Evolutionary conservation across 2,329 filamentous ascomycete genomes (phyloP), one percentile per base, ranked within the genome.

Genomic region (Ceratocystis cacaofunesta): DNA sequence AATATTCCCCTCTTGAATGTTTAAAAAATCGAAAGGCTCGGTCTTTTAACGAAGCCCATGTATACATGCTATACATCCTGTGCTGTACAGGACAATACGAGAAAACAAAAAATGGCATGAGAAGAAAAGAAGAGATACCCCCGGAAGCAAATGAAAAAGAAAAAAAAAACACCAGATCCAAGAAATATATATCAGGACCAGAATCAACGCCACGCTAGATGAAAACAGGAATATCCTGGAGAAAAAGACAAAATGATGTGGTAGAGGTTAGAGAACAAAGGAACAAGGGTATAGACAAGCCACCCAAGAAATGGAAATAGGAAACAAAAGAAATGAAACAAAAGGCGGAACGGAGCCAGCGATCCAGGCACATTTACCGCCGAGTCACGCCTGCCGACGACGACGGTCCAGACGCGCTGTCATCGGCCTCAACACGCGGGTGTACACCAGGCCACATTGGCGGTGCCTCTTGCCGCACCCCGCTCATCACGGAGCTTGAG

Each of bases 371-470:
- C 12, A 28, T 52, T 8, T 36, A 36, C 15, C 36, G 36, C 36
- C 55, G 55, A 36, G 19, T 22, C 28, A 10, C 55, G 8, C 32
- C 55, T 15, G 55, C 52, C 52, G 52, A 10, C 28, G 44, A 48
- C 15, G 61, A 52, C 19, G 61, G 46, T n/a, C 44, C 44, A 2
- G 60, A 25, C 43, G 6, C 50, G 36, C 50, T 52, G 36, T 58
- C 52, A n/a, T 60, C 63, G 22, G 25, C 22, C 36, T 64, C 52
- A 10, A 61, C 36, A 6, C 63, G 52, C 30, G 63, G 36, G 8
- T 60, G 63, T 6, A 64, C 61, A 8, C 61, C 61, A 5, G 61
- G 66, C 66, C 66, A 67, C 66, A 67, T 67, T 3, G 66, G 66
- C 57, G 63, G 63, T 10, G 48, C 63, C 17, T 58, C 55, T 5